Evolutionary conservation across 805 yeast species (phyloP), one percentile per base, ranked within the genome.

Genomic region (Starmerella powellii): DNA sequence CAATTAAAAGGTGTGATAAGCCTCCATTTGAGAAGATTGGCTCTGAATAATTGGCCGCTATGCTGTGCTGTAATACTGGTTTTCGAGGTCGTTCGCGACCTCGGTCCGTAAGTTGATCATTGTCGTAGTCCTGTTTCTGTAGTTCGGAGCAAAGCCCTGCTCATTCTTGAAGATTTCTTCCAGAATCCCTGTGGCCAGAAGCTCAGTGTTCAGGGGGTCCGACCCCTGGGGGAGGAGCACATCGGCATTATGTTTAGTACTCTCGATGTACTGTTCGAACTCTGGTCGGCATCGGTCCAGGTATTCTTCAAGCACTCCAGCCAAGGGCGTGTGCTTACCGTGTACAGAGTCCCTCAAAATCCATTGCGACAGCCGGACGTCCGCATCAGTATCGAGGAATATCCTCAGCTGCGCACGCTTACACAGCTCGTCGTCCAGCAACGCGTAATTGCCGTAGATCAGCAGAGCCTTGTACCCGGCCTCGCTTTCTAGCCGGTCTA

Each of bases 351-450:
- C 68, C 15, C 63, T 52, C 38, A 56, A 40, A 19, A 63, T 78
- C 80, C 91, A 75, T 49, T 94, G 71, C n/a, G 84, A 77, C 31
- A 87, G 63, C 41, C 95, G 63, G 4, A 80, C 75, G 59, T 87
- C 97, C 1, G 88, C 76, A 60, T 87, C 96, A 47, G 85, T 72
- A 50, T 83, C 91, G 13, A 87, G 68, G 52, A 79, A 87, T 2
- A 87, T 74, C 55, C 75, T 79, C 49, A 86, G 65, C 1, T 74
- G 66, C 0, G 87, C 77, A 54, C 70, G 47, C 10, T 64, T 63
- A 28, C 81, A 61, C 10, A 87, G 59, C 16, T 64, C 64, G 34
- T 63, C 62, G 56, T 83, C 78, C 55, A 74, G 80, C 19, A 87
- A 65, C 0, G 94, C 88, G 56, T 87, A 87, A 16, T 80, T 63